Evolutionary conservation across 805 yeast genomes (phyloP).

Genomic region (Pichia membranifaciens): DNA sequence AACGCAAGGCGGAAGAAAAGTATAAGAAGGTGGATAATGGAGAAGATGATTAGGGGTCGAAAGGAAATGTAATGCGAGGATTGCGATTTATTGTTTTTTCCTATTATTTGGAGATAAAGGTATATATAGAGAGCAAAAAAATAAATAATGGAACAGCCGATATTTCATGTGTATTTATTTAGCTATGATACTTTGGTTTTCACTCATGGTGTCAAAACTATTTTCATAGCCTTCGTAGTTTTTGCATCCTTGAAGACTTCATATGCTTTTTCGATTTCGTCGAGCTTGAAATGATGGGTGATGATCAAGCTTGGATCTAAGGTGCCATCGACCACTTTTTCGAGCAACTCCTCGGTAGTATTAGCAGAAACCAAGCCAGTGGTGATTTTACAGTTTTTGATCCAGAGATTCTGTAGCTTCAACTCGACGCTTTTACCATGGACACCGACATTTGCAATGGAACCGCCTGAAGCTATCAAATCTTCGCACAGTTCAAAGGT

Average conservation of each 20-base stretch:
- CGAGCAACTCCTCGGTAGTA: constrained; percentile 35
- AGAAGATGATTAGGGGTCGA: too few relatives aligned
- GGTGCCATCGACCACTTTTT: constrained; percentile 31
- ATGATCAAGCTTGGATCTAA: constrained; percentile 48
- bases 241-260: constrained; percentile 51
- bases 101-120: neutral
- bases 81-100: too few relatives aligned
- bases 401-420: constrained; percentile 41
- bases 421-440: constrained; percentile 40
- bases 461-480: constrained; percentile 52
- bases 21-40: constrained; percentile 35
- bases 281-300: constrained; percentile 52
- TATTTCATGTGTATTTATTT: too few relatives aligned
- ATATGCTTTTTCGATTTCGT: constrained; percentile 54
- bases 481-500: constrained; percentile 57
- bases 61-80: too few relatives aligned
- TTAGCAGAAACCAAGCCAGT: constrained; percentile 48
- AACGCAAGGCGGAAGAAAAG: constrained; percentile 57
- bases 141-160: too few relatives aligned
- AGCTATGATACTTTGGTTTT: neutral
- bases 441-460: constrained; percentile 60
- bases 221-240: constrained; percentile 52
- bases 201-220: constrained; percentile 22
- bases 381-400: constrained; percentile 37
- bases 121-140: neutral